Evolutionary conservation across 495 filamentous ascomycete genomes (phyloP).

Genomic region (Penicillium argentinense): DNA sequence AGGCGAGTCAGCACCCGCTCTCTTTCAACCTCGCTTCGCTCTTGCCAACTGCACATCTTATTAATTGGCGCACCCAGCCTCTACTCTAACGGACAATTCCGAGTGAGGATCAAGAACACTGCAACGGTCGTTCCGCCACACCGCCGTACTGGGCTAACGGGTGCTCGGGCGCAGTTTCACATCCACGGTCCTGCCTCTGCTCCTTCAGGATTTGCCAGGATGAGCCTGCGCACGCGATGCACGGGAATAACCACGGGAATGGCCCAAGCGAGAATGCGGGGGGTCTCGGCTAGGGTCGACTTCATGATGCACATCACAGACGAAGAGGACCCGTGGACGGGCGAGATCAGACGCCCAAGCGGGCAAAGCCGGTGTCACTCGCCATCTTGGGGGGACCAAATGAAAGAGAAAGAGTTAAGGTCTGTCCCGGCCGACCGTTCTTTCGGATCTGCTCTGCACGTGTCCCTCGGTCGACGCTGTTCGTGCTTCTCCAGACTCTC

Average conservation of each 20-base stretch:
- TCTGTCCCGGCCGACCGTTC: too few species aligned
- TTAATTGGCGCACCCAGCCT: neutral
- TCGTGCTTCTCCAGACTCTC: neutral
- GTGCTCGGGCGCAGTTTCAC: constrained; percentile 1
- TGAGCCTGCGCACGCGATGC: too few species aligned
- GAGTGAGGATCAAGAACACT: neutral
- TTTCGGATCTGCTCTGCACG: neutral
- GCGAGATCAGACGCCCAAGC: too few species aligned
- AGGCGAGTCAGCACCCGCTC: too few species aligned
- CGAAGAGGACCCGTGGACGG: too few species aligned
- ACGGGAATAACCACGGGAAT: neutral
- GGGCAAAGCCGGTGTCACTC: too few species aligned
- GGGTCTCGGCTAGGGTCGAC: neutral
- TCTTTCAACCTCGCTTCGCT: too few species aligned
- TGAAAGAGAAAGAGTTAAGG: too few species aligned
- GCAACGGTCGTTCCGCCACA: constrained; percentile 1
- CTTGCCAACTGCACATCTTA: too few species aligned
- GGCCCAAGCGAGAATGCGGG: neutral
- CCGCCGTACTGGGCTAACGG: neutral
- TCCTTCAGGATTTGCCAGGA: constrained; percentile 1
- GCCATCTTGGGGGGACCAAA: too few species aligned
- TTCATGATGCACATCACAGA: too few species aligned
- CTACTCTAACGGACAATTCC: neutral
- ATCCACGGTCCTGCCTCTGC: neutral
- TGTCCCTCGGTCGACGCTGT: constrained; percentile 1